Conservation (phyloP, 176 grass and related monocot genomes). For the Aechmea fasciata region DNA sequence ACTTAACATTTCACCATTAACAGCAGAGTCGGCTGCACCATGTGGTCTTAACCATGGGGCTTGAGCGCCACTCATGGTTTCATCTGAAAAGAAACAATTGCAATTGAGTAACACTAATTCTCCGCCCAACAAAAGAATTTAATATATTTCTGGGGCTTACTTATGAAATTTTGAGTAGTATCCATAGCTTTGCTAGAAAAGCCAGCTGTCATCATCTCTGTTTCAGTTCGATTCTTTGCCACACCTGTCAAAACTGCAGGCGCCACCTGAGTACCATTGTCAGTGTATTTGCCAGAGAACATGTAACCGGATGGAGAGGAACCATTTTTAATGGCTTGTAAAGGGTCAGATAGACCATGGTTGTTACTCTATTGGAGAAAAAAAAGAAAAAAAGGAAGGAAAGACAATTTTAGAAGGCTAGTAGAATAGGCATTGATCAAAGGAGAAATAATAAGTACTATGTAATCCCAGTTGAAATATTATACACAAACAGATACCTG, state of each 20-base stretch:
- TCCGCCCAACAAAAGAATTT: constrained; percentile 2
- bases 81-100: constrained; percentile 18
- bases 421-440: no score
- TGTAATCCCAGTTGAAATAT: not conserved
- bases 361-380: constrained; percentile 5
- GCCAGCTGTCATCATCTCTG: constrained; percentile 2
- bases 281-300: constrained; percentile 1
- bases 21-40: constrained; percentile 19
- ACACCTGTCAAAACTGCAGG: constrained; percentile 17
- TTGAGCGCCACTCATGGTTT: constrained; percentile 18
- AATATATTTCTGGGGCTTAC: not conserved
- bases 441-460: no score
- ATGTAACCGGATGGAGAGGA: constrained; percentile 6
- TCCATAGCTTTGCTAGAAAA: constrained; percentile 13
- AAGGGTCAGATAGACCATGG: constrained; percentile 5
- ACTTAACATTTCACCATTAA: constrained; percentile 13
- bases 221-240: constrained; percentile 18
- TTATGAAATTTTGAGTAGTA: constrained; percentile 15
- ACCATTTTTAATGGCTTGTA: constrained; percentile 2
- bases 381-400: not conserved
- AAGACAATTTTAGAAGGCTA: not conserved
- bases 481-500: constrained; percentile 5
- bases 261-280: constrained; percentile 4
- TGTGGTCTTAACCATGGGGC: constrained; percentile 38
- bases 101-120: constrained; percentile 6